Conservation (phyloP, 176 grass and related monocot genomes). For the Chloris gayana region DNA sequence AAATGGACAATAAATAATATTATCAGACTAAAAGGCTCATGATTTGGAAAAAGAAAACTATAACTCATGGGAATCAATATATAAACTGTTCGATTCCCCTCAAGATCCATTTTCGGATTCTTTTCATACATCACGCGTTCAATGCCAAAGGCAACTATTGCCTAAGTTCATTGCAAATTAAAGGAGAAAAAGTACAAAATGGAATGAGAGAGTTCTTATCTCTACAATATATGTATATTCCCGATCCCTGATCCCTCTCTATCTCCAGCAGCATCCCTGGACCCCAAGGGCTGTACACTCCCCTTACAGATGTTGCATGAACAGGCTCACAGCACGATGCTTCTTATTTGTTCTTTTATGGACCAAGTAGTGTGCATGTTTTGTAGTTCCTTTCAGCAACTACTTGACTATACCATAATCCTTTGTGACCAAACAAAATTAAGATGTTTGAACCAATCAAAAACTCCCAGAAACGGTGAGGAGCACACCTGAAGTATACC, state of each 20-base stretch:
- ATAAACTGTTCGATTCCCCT: conserved; percentile 28
- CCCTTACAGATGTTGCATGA: conserved; percentile 49
- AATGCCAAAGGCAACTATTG: conserved; percentile 39
- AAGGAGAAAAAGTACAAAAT: conserved; percentile 48
- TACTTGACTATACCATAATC: conserved; percentile 51
- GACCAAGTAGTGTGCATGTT: conserved; percentile 42
- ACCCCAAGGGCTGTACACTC: conserved; percentile 26
- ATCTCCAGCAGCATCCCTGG: conserved; percentile 43
- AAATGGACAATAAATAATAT: conserved; percentile 29
- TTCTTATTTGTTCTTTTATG: conserved; percentile 41
- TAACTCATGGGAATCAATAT: conserved; percentile 40
- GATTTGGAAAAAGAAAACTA: background rate
- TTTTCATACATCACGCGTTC: conserved; percentile 14
- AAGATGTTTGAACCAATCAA: conserved; percentile 50
- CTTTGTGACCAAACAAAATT: conserved; percentile 51
- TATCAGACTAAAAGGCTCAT: conserved; percentile 28
- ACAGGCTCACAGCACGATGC: conserved; percentile 31
- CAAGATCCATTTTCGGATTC: conserved; percentile 15
- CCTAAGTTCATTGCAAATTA: conserved; percentile 43
- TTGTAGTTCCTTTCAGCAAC: conserved; percentile 44
- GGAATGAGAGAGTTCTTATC: conserved; percentile 46
- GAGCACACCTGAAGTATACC: conserved; percentile 45
- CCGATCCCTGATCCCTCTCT: conserved; percentile 46
- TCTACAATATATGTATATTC: conserved; percentile 46
- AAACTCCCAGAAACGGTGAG: conserved; percentile 48